Percentiles rank a stretch among this genome's conserved stretches.
Evolutionary conservation across 345 rosid genomes (phyloP).

Genomic region (Leavenworthia alabamica): DNA sequence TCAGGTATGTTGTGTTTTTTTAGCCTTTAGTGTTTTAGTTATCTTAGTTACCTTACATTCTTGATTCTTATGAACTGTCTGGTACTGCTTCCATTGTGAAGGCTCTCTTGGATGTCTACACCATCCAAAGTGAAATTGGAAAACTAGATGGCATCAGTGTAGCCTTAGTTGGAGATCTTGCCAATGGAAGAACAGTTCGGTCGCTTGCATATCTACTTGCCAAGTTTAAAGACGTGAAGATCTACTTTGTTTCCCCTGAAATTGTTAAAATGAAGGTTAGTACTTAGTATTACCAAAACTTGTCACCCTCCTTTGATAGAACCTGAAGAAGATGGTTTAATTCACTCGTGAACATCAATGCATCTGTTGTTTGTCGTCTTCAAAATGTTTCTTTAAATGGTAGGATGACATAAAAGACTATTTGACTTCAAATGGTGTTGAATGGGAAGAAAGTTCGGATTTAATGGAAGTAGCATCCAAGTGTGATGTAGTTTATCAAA

Average conservation of each 20-base stretch:
- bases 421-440: slow-evolving; percentile 55
- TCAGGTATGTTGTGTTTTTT: slow-evolving; percentile 49
- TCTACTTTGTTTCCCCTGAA: slow-evolving; percentile 81
- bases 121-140: slow-evolving; percentile 82
- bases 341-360: neutral
- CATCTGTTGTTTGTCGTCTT: neutral
- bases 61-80: neutral
- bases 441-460: slow-evolving; percentile 86
- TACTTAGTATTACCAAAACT: neutral
- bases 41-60: neutral
- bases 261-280: slow-evolving; percentile 97
- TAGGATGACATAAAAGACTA: slow-evolving; percentile 95
- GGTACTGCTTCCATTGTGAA: slow-evolving; percentile 21
- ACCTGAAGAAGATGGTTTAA: neutral
- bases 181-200: slow-evolving; percentile 91
- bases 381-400: neutral
- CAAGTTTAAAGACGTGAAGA: slow-evolving; percentile 71
- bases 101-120: slow-evolving; percentile 92
- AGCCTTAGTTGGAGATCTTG: slow-evolving; percentile 95
- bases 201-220: slow-evolving; percentile 93
- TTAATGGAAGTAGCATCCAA: slow-evolving; percentile 78
- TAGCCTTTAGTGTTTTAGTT: no score
- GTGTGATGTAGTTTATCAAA: slow-evolving; percentile 86
- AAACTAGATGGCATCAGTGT: slow-evolving; percentile 82
- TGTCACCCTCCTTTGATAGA: neutral